Evolutionary conservation across 1,284 basidiomycete species (phyloP), one percentile per base, ranked within the genome.

Genomic region (Pterula multifida): DNA sequence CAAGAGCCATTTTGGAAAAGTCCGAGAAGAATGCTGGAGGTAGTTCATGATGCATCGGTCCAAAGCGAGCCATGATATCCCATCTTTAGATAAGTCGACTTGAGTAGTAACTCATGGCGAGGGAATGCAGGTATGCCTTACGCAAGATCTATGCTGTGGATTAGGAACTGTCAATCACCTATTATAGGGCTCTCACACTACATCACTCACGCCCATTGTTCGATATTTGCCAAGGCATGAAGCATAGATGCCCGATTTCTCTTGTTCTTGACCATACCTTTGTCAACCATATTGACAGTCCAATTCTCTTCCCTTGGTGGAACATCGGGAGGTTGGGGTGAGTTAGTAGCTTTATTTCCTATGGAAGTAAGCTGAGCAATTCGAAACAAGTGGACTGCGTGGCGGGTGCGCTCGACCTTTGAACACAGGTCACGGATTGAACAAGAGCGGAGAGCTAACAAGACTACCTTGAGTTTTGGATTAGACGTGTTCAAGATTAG

Each of bases 141-240:
- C 75, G 85, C 82, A 3, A 89, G 71, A 57, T 90, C 85, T 52
- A 89, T 87, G 0, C 81, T 84, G 55, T n/a, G 50, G 24, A 36
- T 9, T 4, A 48, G 25, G 21, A 53, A 47, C 19, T 49, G 36
- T 19, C 45, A 2, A 46, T 50, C 36, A 49, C 42, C n/a, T 19
- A 46, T 3, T 48, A 19, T 19, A 21, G n/a, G n/a, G n/a, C n/a
- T n/a, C n/a, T n/a, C n/a, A n/a, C n/a, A n/a, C n/a, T n/a, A 44
- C 39, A 15, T n/a, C 1, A 81, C 81, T 73, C 57, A 84, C 80
- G 90, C 90, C 85, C 89, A 95, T 61, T 91, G 90, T 59, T 93
- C 90, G 49, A 95, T 91, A 61, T 91, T 91, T 1, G 90, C 90
- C 3, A 93, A 68, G 1, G 89, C 86, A 67, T 91, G 74, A 19